Evolutionary conservation across 202 grass and related monocot species (phyloP), one percentile per base, ranked within the genome.

Genomic region (Setaria viridis): DNA sequence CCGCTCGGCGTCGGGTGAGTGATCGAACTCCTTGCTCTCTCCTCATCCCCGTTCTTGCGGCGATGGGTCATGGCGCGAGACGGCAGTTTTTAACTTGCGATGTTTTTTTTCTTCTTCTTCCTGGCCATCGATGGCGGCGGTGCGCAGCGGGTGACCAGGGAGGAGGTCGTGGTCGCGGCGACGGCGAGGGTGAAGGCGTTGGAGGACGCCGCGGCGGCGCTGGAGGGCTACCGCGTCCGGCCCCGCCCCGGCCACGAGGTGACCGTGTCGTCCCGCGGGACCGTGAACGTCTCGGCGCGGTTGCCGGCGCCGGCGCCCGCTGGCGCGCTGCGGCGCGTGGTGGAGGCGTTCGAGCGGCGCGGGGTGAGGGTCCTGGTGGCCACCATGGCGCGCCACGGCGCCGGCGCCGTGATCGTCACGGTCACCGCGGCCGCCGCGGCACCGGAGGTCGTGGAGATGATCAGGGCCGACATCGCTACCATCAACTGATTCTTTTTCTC

Each of bases 391-490:
- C 55, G 78, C 54, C 72, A 43, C 21, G 54, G 33, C 12, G n/a
- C 13, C 51, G 75, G 2, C 0, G 53, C 3, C 16, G 71, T 73
- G 4, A 56, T 83, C 66, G 29, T 33, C 60, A 79, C 74, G 1
- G 58, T 86, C 72, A 86, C 84, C 72, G 66, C 66, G 6, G 66
- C 65, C 6, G 21, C 65, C 37, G 65, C 67, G 15, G 48, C 84
- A 67, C 84, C 84, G 11, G 88, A 86, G 67, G 47, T 81, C 48
- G 4, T 67, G 11, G 67, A 83, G 73, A 78, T 63, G 66, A 72
- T 90, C 84, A 90, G 81, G 74, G 58, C 32, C 2, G 84, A 90
- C 72, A 90, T 90, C 73, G 56, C 79, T 63, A 0, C 39, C 56
- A 78, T 90, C 48, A 51, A 64, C 55, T 89, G 78, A 41, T 41